A percentile compares a stretch with the other conserved stretches of the same genome.
Evolutionary conservation across 192 early-diverging fungal genomes (phyloP).

Genomic region (Entomortierella chlamydospora): DNA sequence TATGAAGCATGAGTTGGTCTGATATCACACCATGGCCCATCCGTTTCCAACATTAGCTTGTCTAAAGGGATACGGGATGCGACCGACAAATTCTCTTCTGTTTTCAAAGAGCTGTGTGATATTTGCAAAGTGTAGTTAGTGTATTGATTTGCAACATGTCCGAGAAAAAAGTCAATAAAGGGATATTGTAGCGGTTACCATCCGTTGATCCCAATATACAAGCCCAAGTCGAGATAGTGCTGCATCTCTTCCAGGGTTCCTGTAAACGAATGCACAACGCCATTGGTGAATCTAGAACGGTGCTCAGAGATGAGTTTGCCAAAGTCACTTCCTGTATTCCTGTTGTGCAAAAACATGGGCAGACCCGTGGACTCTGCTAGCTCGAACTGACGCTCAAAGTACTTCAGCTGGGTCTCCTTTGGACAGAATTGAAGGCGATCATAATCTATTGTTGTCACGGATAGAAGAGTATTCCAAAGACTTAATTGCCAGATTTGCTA

Average conservation of each 20-base stretch:
- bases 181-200: constrained; percentile 65
- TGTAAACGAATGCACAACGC: constrained; percentile 94
- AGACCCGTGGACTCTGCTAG: constrained; percentile 79
- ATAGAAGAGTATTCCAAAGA: too few relatives aligned
- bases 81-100: constrained; percentile 84
- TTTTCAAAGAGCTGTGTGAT: constrained; percentile 77
- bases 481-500: too few relatives aligned
- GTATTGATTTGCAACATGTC: background rate
- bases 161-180: too few relatives aligned
- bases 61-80: constrained; percentile 80
- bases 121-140: background rate
- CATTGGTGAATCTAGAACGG: constrained; percentile 70
- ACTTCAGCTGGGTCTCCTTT: constrained; percentile 77
- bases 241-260: constrained; percentile 76
- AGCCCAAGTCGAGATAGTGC: constrained; percentile 70
- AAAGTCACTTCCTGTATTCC: constrained; percentile 87
- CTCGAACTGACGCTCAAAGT: constrained; percentile 86
- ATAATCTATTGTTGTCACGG: constrained; percentile 83
- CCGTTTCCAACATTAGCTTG: constrained; percentile 91
- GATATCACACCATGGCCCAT: constrained; percentile 94
- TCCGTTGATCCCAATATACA: constrained; percentile 96
- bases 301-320: constrained; percentile 67
- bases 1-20: constrained; percentile 86
- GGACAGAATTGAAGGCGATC: constrained; percentile 89
- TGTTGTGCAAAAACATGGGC: constrained; percentile 94